Evolutionary conservation across 352 stramenopile genomes (phyloP).

Genomic region (Halophytophthora batemanensis): DNA sequence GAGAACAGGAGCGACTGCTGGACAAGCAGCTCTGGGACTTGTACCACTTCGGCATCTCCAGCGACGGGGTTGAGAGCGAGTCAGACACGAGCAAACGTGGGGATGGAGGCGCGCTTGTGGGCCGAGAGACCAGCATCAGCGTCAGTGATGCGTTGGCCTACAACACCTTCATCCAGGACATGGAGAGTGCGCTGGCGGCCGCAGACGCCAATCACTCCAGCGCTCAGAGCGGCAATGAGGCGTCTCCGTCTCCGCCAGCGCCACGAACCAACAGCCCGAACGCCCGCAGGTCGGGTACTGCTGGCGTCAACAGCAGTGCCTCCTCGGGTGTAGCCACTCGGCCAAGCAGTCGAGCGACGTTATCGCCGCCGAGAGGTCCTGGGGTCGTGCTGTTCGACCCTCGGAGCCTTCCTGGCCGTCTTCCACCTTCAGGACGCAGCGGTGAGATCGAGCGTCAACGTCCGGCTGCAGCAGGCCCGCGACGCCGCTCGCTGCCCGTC

Average conservation of each 20-base stretch:
- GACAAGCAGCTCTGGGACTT: slow-evolving; percentile 62
- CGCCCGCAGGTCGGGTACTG: too few species aligned
- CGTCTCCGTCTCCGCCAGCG: slow-evolving; percentile 8
- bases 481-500: slow-evolving; percentile 46
- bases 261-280: too few species aligned
- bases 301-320: slow-evolving; percentile 6
- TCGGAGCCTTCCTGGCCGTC: slow-evolving; percentile 22
- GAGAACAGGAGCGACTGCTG: slow-evolving; percentile 33
- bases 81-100: slow-evolving; percentile 5
- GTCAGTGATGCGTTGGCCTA: slow-evolving; percentile 57
- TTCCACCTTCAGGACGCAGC: slow-evolving; percentile 6
- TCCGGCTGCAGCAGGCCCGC: slow-evolving; percentile 10
- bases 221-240: too few species aligned
- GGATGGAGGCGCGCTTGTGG: slow-evolving; percentile 12
- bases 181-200: slow-evolving; percentile 37
- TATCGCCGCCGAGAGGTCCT: slow-evolving; percentile 11
- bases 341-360: slow-evolving; percentile 8
- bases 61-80: slow-evolving; percentile 16
- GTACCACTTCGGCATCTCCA: slow-evolving; percentile 53
- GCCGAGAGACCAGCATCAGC: slow-evolving; percentile 45
- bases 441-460: slow-evolving; percentile 14
- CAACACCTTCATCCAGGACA: slow-evolving; percentile 64
- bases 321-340: slow-evolving; percentile 15
- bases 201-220: too few species aligned
- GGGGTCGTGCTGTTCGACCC: slow-evolving; percentile 54